Evolutionary conservation across 2,329 filamentous ascomycete genomes (phyloP).

Genomic region (Aspergillus tanneri): DNA sequence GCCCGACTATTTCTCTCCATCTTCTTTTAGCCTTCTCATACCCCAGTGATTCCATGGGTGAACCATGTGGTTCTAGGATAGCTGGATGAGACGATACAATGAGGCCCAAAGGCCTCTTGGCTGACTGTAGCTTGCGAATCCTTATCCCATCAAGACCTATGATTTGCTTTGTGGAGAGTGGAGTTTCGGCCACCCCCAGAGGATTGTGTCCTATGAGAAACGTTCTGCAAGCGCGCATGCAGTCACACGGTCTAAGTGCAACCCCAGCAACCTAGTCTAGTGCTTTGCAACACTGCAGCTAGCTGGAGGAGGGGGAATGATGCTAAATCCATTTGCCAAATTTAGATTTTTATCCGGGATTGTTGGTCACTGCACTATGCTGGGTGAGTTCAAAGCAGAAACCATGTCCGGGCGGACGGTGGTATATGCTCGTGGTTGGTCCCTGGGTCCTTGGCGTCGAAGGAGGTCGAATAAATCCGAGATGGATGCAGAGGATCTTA

Average conservation of each 20-base stretch:
- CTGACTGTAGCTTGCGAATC: slow-evolving; percentile 1
- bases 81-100: slow-evolving; percentile 7
- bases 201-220: slow-evolving; percentile 24
- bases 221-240: slow-evolving; percentile 33
- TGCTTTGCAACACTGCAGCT: slow-evolving; percentile 1
- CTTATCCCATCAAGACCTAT: slow-evolving; percentile 4
- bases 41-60: slow-evolving; percentile 10
- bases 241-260: slow-evolving; percentile 22
- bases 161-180: slow-evolving; percentile 19
- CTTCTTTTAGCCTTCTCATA: slow-evolving; percentile 14
- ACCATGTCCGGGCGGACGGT: slow-evolving; percentile 13
- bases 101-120: slow-evolving; percentile 2
- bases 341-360: slow-evolving; percentile 11
- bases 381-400: slow-evolving; percentile 16
- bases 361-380: not conserved
- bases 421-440: too few species aligned
- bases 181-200: slow-evolving; percentile 14
- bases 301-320: not conserved
- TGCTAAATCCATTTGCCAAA: slow-evolving; percentile 18
- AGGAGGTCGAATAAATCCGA: not conserved
- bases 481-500: slow-evolving; percentile 6
- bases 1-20: slow-evolving; percentile 6
- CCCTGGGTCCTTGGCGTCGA: slow-evolving; percentile 8
- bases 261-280: slow-evolving; percentile 4
- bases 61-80: slow-evolving; percentile 20